Evolutionary conservation across 1,139 yeast genomes (phyloP), one percentile per base, ranked within the genome.

Genomic region (Pneumocystis murina): DNA sequence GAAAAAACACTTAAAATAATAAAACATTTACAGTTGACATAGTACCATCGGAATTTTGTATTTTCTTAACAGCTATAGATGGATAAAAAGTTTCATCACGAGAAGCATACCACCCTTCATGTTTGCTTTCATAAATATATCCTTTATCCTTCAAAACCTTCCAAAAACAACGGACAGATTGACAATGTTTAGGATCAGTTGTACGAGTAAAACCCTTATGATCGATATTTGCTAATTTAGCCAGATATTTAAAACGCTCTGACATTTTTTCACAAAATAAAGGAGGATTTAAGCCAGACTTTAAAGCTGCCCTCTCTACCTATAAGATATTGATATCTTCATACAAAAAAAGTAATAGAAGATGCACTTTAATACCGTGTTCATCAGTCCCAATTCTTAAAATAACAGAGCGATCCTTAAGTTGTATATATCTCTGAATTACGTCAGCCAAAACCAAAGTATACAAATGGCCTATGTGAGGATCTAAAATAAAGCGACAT

Each of bases 81-180:
- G 98, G 90, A 70, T 88, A 91, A 71, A 92, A 92, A 0, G 97
- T 86, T 74, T 92, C 99, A 71, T 94, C 98, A 62, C 95, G 86
- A 5, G 91, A 78, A 10, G 95, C 88, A 72, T 94, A 92, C 97
- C 97, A 92, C 0, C 99, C 99, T 62, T 82, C 75, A 73, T 92
- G 98, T 36, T 80, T 75, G 2, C 96, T 96, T 71, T 85, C 81
- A 72, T 90, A 89, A 2, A 94, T 86, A 69, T 77, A 82, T 0
- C 89, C 94, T 62, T 80, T 82, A 0, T 79, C 75, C 62, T 75
- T 68, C 69, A 94, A 80, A 3, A 76, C 67, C 1, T 77, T 74
- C 98, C 98, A 92, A 67, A 92, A 79, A 61, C 77, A 75, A 59
- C 77, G 76, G 1, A 90, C 95, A 0, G 90, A 82, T 1, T 69